Percentiles rank a stretch among this genome's conserved stretches.
Conservation (phyloP, 768 basidiomycete species). For the Lenzites betulinus region DNA sequence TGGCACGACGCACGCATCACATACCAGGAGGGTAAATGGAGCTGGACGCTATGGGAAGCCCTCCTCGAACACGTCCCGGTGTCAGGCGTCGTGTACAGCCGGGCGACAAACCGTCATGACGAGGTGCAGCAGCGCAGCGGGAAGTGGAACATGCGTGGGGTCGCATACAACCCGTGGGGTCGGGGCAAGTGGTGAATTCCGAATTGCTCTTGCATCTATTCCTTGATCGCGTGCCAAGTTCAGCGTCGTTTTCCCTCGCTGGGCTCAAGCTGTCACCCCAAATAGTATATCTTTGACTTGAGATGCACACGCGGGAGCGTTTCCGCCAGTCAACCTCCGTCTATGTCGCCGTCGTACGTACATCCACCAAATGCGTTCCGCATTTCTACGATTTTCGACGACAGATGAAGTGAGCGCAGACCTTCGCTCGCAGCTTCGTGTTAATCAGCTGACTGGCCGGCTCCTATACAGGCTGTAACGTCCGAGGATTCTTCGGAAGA, state of each 20-base stretch:
- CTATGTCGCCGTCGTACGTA: background rate
- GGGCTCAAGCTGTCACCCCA: background rate
- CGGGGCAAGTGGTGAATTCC: conserved; percentile 9
- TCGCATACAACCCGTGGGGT: conserved; percentile 41
- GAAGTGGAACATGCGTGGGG: conserved; percentile 69
- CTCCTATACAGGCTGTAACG: background rate
- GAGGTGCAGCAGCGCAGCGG: conserved; percentile 48
- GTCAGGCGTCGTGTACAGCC: conserved; percentile 38
- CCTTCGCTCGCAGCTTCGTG: background rate
- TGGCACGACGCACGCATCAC: conserved; percentile 22
- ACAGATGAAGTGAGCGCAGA: background rate
- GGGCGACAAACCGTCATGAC: conserved; percentile 54
- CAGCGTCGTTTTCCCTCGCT: background rate
- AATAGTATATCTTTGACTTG: background rate
- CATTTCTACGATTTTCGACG: background rate
- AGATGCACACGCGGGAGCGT: background rate
- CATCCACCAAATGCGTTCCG: background rate
- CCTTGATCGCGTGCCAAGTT: background rate
- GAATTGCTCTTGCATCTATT: background rate
- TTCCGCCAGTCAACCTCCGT: background rate
- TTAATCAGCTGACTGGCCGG: background rate
- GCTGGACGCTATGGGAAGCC: conserved; percentile 73
- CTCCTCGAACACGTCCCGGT: conserved; percentile 38
- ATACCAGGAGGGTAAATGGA: conserved; percentile 54
- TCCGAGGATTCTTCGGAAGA: conserved; percentile 1